Evolutionary conservation across 441 rosid genomes (phyloP).

Genomic region (Syzygium malaccense): DNA sequence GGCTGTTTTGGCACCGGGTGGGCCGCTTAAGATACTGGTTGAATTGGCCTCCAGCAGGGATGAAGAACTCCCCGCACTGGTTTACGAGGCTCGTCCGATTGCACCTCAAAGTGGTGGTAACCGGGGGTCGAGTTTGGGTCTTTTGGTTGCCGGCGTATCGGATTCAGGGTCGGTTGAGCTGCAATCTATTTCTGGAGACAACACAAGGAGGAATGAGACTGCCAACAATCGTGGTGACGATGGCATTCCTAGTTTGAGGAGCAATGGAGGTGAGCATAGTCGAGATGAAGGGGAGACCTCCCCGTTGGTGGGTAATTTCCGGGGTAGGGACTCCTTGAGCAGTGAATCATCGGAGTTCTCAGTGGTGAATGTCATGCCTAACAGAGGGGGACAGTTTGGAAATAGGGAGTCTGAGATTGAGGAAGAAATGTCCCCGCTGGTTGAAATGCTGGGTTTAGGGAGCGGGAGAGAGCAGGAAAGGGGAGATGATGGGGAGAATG

Average conservation of each 20-base stretch:
- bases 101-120: conserved; percentile 30
- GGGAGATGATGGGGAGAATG: conserved; percentile 26
- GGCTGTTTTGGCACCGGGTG: conserved; percentile 95
- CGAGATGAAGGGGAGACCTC: conserved; percentile 44
- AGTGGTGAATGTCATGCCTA: conserved; percentile 13
- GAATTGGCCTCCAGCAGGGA: conserved; percentile 85
- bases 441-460: conserved; percentile 39
- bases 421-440: conserved; percentile 76
- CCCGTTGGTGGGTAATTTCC: conserved; percentile 29
- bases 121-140: conserved; percentile 39
- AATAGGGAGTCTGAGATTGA: conserved; percentile 37
- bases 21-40: conserved; percentile 89
- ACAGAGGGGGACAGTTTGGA: conserved; percentile 4
- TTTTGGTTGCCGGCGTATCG: conserved; percentile 56
- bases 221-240: conserved; percentile 24
- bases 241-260: conserved; percentile 19
- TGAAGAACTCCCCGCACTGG: conserved; percentile 92
- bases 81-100: conserved; percentile 88
- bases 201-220: conserved; percentile 12
- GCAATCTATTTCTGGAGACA: conserved; percentile 39
- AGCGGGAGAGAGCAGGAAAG: conserved; percentile 30
- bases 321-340: conserved; percentile 32
- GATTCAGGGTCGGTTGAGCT: conserved; percentile 75
- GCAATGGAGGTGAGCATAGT: conserved; percentile 20
- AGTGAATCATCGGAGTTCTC: conserved; percentile 45